Conservation (phyloP, 1,284 basidiomycete species). For the Limonomyces culmigenus region DNA sequence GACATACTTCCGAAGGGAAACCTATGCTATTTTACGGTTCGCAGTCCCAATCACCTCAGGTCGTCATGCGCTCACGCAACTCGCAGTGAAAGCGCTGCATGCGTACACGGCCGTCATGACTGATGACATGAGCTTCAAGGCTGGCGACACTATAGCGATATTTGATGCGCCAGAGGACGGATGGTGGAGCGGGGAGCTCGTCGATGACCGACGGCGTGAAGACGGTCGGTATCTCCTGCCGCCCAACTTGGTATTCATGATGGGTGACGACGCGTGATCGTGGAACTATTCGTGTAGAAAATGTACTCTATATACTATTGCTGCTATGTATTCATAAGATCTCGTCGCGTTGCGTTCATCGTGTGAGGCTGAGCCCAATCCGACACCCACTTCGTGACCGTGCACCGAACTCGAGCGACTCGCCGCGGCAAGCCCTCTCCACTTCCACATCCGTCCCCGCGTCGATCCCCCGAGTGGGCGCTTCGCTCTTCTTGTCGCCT, state of each 20-base stretch:
- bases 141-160: conserved; percentile 84
- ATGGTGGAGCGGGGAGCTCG: conserved; percentile 81
- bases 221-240: conserved; percentile 79
- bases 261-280: too few species aligned
- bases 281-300: too few species aligned
- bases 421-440: too few species aligned
- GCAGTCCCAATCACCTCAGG: conserved; percentile 8
- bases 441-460: too few species aligned
- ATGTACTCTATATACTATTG: too few species aligned
- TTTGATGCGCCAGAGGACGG: conserved; percentile 85
- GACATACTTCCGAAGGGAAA: conserved; percentile 63
- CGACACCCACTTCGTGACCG: too few species aligned
- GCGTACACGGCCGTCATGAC: conserved; percentile 79
- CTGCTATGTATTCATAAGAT: too few species aligned
- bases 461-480: too few species aligned
- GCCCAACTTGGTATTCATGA: conserved; percentile 77
- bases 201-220: conserved; percentile 72
- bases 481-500: too few species aligned
- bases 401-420: too few species aligned
- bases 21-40: conserved; percentile 73
- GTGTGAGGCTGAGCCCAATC: too few species aligned
- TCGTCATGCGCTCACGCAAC: background rate
- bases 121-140: conserved; percentile 85
- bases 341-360: too few species aligned
- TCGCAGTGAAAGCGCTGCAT: conserved; percentile 77